Evolutionary conservation across 768 basidiomycete species (phyloP), one percentile per base, ranked within the genome.

Genomic region (Lyophyllum shimeji): DNA sequence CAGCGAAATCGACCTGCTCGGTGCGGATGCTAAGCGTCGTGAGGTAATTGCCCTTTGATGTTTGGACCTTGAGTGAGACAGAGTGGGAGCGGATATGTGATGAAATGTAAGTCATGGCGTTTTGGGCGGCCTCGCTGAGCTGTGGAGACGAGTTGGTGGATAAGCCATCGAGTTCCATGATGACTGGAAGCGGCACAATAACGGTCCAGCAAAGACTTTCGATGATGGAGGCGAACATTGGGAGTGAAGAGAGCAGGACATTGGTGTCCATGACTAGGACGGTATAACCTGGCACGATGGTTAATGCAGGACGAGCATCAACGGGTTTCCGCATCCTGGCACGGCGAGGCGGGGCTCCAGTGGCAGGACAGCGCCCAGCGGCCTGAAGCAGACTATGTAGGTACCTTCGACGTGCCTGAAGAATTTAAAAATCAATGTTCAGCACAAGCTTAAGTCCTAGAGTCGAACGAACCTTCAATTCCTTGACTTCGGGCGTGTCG

Each of bases 101-200:
- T 2, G 87, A 82, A 62, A 98, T 82, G 64, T 93, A 97, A 0
- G 77, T 60, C 56, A 97, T 75, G 0, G 95, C 92, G 11, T 78
- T 75, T 34, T 77, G 75, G 0, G 97, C 95, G 0, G 90, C 84
- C 45, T 84, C 80, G 39, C 88, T 92, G 21, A 98, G 86, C 43
- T 81, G 78, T 0, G 81, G 70, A 0, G 81, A 71, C 2, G 74
- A 57, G 60, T 90, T 87, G 54, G 75, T 71, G 0, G 82, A 78
- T 7, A 98, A 84, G n/a, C 95, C 94, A 61, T 99, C 96, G 7
- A 99, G 86, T 63, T 99, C 97, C 80, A 95, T 98, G 66, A 98
- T 82, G 58, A 97, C 96, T 0, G 95, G 95, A 2, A 98, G 82
- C 3, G 97, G 97, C 0, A 99, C 76, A 55, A 99, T 77, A 45